Evolutionary conservation across 2,329 filamentous ascomycete genomes (phyloP), one percentile per base, ranked within the genome.

Genomic region (Fusarium secorum): DNA sequence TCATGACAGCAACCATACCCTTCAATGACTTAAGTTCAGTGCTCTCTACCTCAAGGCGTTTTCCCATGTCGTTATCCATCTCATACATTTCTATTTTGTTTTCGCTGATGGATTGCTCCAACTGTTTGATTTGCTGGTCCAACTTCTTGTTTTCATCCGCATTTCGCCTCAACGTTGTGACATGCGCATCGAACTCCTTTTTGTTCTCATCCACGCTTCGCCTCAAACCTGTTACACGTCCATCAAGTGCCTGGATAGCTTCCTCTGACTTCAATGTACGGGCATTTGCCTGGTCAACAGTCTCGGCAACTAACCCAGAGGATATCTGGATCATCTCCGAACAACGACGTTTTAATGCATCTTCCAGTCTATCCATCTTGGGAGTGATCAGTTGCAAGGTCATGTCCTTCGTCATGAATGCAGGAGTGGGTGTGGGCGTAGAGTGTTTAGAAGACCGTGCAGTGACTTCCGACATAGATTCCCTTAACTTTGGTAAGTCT

Each of bases 261-360:
- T 36, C 24, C 13, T 74, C 66, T 10, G 73, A 28, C 22, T 59
- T 33, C 22, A 64, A 54, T 32, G 68, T 64, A 32, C 45, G 44
- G 5, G 26, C 11, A 35, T 70, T 69, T 44, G 76, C 77, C 14
- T 61, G 52, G 17, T 77, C 68, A 11, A 79, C 55, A 11, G 74
- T 66, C 8, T 22, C n/a, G 11, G 70, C 68, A 11, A 78, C 45
- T 44, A 52, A 20, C 13, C 56, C 57, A n/a, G 72, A 17, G 71
- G 48, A 26, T 39, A 5, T 44, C 32, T 20, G 46, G 26, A 33
- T 64, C 48, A 52, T 17, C 53, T 26, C 32, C 11, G 49, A 18
- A 18, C 68, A 39, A 17, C 56, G 48, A 5, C 45, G 42, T n/a
- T 41, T 62, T 14, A 76, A 32, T 18, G 54, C 32, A 7, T 52